Base-by-base conservation (phyloP, 352 stramenopile genomes). In the Discostella stelligera region DNA sequence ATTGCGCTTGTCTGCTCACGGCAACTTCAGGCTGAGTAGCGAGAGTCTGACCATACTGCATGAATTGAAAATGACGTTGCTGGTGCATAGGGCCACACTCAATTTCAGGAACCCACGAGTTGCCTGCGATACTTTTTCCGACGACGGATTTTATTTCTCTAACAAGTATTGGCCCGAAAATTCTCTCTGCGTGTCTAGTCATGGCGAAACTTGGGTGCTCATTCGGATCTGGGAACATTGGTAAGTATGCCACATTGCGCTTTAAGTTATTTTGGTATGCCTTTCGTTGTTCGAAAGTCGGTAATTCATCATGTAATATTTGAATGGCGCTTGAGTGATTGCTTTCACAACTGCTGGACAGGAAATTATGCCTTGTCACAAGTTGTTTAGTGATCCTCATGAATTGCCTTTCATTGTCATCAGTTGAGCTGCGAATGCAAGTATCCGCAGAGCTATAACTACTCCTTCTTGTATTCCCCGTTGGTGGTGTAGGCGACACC, bases 181-280 rank as follows among this genome's bases (percentile, higher is more conserved):
- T 62, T n/a, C 52, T 63, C 9, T 81, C 49, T 5, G 76, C 63
- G 49, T 69, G 76, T 37, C 74, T 64, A 6, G 59, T 77, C 44
- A 77, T 41, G 5, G 27, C 55, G 37, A 66, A 73, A 32, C 74
- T 76, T 32, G 52, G 44, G 52, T 81, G 61, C 54, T 81, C 74
- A 37, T 64, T 69, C n/a, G 74, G 74, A 32, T 81, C 74, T 32
- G 74, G 74, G 30, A 81, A 81, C 66, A 81, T 81, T 5, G 74
- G 74, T 37, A 81, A 23, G 21, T 72, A 54, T 16, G 58, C 41
- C 37, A 62, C n/a, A 46, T 77, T 77, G 6, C 61, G 53, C 16
- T 23, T 48, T 56, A 81, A 52, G 53, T 60, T 67, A 4, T 46
- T 46, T 13, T 65, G 59, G 60, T 54, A 81, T 21, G 46, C 8